Percentiles rank a stretch among this genome's conserved stretches.
Evolutionary conservation across 352 stramenopile species (phyloP).

Genomic region (Globisporangium solare): DNA sequence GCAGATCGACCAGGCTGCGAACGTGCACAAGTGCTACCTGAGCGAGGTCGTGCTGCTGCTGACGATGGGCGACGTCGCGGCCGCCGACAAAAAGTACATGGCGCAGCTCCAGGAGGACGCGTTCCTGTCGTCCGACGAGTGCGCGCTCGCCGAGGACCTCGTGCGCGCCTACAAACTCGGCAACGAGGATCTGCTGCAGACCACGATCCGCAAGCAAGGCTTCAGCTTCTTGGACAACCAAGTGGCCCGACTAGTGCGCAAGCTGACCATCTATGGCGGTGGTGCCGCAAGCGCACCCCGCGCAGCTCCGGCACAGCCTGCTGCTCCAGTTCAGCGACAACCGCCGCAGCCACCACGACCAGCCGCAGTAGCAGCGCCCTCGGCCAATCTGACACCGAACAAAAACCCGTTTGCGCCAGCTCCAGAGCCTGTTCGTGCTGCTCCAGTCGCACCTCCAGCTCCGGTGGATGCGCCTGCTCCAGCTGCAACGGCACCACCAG

Average conservation of each 20-base stretch:
- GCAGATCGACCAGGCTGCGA: constrained; percentile 58
- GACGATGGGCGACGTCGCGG: constrained; percentile 54
- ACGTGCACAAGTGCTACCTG: constrained; percentile 73
- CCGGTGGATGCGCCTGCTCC: neutral
- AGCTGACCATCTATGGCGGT: constrained; percentile 56
- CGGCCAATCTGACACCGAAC: constrained; percentile 2
- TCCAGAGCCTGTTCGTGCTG: constrained; percentile 11
- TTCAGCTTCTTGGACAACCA: constrained; percentile 80
- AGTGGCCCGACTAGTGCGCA: constrained; percentile 60
- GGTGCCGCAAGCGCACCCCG: neutral
- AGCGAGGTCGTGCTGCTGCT: constrained; percentile 65
- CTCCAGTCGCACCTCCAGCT: neutral
- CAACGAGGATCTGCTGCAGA: constrained; percentile 69
- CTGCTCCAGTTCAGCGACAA: constrained; percentile 3
- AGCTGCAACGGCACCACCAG: too few species aligned
- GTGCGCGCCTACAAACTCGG: constrained; percentile 75
- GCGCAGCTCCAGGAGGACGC: constrained; percentile 70
- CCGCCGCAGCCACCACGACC: constrained; percentile 7
- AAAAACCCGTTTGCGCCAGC: constrained; percentile 1
- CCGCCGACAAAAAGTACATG: constrained; percentile 73
- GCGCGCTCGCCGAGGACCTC: constrained; percentile 66
- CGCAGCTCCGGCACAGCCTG: neutral
- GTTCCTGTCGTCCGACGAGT: constrained; percentile 74
- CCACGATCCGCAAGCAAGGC: constrained; percentile 65
- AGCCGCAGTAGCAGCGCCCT: constrained; percentile 4